Base-by-base conservation (phyloP, 2,329 filamentous ascomycete species). In the Truncatella angustata region DNA sequence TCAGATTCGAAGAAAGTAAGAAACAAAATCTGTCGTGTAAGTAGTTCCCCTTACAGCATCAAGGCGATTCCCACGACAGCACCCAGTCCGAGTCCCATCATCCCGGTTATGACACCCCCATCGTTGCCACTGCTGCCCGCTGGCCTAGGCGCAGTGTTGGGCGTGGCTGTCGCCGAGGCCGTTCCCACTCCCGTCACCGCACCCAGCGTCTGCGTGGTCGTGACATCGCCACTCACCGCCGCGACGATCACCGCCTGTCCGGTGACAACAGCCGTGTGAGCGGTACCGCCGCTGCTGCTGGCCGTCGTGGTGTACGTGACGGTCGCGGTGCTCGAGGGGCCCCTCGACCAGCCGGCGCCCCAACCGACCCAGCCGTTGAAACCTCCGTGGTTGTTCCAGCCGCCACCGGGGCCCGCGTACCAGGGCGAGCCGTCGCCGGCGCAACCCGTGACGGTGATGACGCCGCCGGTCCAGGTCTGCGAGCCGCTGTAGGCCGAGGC, bases 391-490 rank as follows among this genome's bases (percentile, higher is more conserved):
- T 52, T 59, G 43, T 68, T 70, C 63, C 66, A 72, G 4, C 69
- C 69, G 54, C 68, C 67, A 24, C 63, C 62, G 5, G 66, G 66
- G 1, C 71, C 71, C 34, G 70, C 67, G 28, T 69, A 67, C 72
- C 72, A 74, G 0, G 69, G 68, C 26, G 66, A 70, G 3, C 70
- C 71, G 55, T 65, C 62, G 64, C 70, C 75, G 24, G 68, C 64
- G 55, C 73, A 75, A 2, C 72, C 72, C 1, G 71, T 74, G 3
- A 75, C 68, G 21, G 73, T 75, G 53, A 70, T 72, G 16, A 64
- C 65, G 37, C 69, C 67, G 42, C 68, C 69, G 2, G 67, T 61
- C 66, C 68, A 73, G 43, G 70, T 72, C 40, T 57, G 58, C 5
- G 65, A 64, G 5, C 58, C 58, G 30, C 54, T 50, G 49, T 61